Conservation (phyloP, 441 rosid genomes). For the Cnidoscolus chayamansa region DNA sequence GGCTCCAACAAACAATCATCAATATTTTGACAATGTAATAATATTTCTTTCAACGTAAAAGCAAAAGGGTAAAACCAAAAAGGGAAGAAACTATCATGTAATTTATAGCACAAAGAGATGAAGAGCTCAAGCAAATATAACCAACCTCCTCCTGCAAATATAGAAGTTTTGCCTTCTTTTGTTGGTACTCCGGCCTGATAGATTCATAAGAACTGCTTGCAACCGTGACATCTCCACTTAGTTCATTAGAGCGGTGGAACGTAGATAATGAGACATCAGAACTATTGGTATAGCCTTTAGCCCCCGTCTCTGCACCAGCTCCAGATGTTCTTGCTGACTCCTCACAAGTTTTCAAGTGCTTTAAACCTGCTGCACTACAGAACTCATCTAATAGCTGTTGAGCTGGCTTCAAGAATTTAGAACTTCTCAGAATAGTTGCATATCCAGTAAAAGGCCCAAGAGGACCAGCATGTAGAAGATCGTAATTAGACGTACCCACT, state of each 20-base stretch:
- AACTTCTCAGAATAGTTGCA: conserved; percentile 58
- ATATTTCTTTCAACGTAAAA: conserved; percentile 9
- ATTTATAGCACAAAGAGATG: background rate
- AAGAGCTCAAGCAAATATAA: conserved; percentile 1
- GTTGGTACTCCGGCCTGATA: conserved; percentile 45
- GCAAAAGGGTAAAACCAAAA: conserved; percentile 7
- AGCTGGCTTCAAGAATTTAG: conserved; percentile 56
- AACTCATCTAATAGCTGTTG: conserved; percentile 52
- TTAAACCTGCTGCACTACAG: conserved; percentile 27
- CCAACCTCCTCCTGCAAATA: conserved; percentile 64
- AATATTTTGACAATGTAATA: conserved; percentile 1
- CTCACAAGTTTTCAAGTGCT: conserved; percentile 14
- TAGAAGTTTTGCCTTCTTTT: conserved; percentile 52
- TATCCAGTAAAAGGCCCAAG: conserved; percentile 75
- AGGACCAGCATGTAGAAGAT: conserved; percentile 37
- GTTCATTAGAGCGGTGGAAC: conserved; percentile 29
- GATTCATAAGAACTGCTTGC: conserved; percentile 33
- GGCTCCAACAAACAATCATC: conserved; percentile 12
- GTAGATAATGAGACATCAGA: conserved; percentile 27
- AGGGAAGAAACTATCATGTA: background rate
- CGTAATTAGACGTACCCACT: conserved; percentile 26
- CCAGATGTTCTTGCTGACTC: conserved; percentile 10
- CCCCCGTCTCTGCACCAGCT: conserved; percentile 18
- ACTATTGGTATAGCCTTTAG: conserved; percentile 16
- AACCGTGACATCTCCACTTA: conserved; percentile 28